Evolutionary conservation across 192 early-diverging fungal species (phyloP).

Genomic region (Coemansia sp.): DNA sequence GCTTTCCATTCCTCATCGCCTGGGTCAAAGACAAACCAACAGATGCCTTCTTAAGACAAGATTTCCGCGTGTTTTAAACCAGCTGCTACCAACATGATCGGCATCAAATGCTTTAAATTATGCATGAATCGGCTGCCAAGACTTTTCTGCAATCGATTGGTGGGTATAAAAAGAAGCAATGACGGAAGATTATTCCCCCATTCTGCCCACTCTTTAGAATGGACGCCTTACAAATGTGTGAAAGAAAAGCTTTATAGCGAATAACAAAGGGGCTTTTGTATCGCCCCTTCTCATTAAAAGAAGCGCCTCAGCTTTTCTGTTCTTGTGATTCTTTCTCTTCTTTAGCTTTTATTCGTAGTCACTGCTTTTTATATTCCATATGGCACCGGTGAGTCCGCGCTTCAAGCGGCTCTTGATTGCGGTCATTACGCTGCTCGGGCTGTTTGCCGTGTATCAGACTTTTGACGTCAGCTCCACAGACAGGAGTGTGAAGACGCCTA

Average conservation of each 20-base stretch:
- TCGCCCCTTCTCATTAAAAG: not conserved
- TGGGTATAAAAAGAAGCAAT: not conserved
- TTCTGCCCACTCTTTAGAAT: not conserved
- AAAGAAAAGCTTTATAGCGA: not conserved
- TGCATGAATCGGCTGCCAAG: not conserved
- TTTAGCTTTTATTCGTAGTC: conserved; percentile 2
- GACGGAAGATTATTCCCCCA: not conserved
- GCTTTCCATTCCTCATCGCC: too few species aligned
- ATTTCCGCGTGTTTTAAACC: too few species aligned
- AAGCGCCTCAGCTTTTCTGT: not conserved
- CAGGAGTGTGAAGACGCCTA: not conserved
- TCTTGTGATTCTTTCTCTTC: not conserved
- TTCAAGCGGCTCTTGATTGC: conserved; percentile 17
- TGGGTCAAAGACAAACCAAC: too few species aligned
- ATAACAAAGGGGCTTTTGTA: not conserved
- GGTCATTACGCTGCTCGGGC: conserved; percentile 6
- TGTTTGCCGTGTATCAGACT: conserved; percentile 17
- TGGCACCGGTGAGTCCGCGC: conserved; percentile 12
- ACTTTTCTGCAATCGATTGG: not conserved
- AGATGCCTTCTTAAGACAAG: too few species aligned
- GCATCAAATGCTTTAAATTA: not conserved
- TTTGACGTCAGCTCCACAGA: not conserved
- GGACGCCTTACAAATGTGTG: not conserved
- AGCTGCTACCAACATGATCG: not conserved
- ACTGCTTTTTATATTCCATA: conserved; percentile 9